Evolutionary conservation across 208 protist genomes (phyloP).

Genomic region (Wallacemonas rigidus): DNA sequence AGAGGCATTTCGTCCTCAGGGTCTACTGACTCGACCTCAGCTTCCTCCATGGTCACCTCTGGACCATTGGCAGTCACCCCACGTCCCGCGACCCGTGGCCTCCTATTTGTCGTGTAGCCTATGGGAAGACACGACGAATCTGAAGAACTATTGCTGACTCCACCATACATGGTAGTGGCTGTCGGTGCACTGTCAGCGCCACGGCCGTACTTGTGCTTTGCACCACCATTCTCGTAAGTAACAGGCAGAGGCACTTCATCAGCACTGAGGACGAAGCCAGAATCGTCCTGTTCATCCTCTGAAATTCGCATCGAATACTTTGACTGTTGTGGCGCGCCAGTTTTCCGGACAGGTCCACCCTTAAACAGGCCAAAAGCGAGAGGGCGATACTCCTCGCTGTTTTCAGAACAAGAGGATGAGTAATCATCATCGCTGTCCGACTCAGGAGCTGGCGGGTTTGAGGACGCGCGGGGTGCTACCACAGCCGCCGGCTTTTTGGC

Average conservation of each 20-base stretch:
- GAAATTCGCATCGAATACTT: conserved; percentile 23
- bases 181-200: conserved; percentile 15
- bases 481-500: neutral
- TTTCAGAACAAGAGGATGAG: conserved; percentile 39
- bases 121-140: conserved; percentile 17
- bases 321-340: conserved; percentile 22
- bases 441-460: neutral
- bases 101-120: conserved; percentile 2
- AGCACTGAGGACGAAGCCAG: conserved; percentile 1
- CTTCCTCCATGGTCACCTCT: conserved; percentile 15
- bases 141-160: neutral
- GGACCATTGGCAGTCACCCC: conserved; percentile 12
- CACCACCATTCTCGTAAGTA: conserved; percentile 3
- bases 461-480: neutral
- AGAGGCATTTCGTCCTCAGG: conserved; percentile 37
- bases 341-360: conserved; percentile 26
- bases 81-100: neutral
- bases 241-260: conserved; percentile 21
- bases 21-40: conserved; percentile 19
- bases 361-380: conserved; percentile 54
- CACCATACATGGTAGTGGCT: conserved; percentile 16
- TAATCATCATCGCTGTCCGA: conserved; percentile 25
- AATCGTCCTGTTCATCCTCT: conserved; percentile 5
- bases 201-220: conserved; percentile 18
- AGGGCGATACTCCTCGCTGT: conserved; percentile 59